Conservation (phyloP, 2,329 filamentous ascomycete genomes). For the Stachybotrys chlorohalonatus region DNA sequence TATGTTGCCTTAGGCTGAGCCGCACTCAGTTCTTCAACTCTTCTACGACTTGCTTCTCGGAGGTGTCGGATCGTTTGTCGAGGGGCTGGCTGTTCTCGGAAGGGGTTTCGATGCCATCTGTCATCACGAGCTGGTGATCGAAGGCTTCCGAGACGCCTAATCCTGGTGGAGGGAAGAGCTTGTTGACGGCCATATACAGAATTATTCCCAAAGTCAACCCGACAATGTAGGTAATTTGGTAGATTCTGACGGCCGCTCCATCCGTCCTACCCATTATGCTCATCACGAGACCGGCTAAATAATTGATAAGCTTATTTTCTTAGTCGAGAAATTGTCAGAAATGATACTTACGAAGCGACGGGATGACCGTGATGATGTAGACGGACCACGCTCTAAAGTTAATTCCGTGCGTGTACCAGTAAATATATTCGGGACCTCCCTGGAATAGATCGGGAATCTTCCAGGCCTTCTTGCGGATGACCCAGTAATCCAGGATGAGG, state of each 20-base stretch:
- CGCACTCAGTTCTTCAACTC: neutral
- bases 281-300: neutral
- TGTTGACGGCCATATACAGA: neutral
- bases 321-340: neutral
- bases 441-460: neutral
- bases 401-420: neutral
- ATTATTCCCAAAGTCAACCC: neutral
- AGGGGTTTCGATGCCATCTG: neutral
- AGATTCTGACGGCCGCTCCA: neutral
- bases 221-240: neutral
- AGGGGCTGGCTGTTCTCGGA: neutral
- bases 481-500: neutral
- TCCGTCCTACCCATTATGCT: neutral
- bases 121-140: neutral
- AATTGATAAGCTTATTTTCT: neutral
- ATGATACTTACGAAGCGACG: neutral
- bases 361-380: neutral
- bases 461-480: neutral
- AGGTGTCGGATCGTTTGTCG: neutral
- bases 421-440: neutral
- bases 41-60: neutral
- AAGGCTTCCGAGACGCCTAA: neutral
- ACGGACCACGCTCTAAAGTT: neutral
- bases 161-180: neutral
- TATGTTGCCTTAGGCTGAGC: neutral